Conservation (phyloP, 2,329 filamentous ascomycete species). For the Fusarium burgessii region DNA sequence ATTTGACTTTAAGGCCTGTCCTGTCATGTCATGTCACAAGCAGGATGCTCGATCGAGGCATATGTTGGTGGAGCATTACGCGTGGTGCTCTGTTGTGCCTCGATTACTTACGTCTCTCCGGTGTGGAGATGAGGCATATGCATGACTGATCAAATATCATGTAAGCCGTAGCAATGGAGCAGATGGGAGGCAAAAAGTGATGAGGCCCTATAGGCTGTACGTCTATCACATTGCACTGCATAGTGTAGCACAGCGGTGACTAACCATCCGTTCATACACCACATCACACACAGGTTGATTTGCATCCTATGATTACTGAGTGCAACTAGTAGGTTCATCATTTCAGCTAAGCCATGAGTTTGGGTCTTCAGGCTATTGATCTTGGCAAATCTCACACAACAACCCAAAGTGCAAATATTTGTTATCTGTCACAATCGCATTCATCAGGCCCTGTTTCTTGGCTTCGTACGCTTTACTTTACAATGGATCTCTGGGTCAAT, state of each 20-base stretch:
- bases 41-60: neutral
- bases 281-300: neutral
- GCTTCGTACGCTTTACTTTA: slow-evolving; percentile 9
- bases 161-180: neutral
- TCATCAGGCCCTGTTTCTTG: neutral
- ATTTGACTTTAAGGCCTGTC: neutral
- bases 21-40: neutral
- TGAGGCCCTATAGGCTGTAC: slow-evolving; percentile 39
- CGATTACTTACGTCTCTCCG: slow-evolving; percentile 1
- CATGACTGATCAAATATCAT: slow-evolving; percentile 4
- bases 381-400: slow-evolving; percentile 6
- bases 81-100: slow-evolving; percentile 1
- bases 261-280: neutral
- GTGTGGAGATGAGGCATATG: slow-evolving; percentile 25
- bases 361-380: slow-evolving; percentile 12
- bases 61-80: neutral
- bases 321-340: neutral
- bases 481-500: neutral
- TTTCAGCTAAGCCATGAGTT: slow-evolving; percentile 28
- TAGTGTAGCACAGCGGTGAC: slow-evolving; percentile 3
- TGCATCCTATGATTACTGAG: slow-evolving; percentile 1
- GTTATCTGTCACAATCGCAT: slow-evolving; percentile 17
- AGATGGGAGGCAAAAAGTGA: slow-evolving; percentile 17
- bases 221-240: slow-evolving; percentile 37
- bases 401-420: neutral